Evolutionary conservation across 2,329 filamentous ascomycete species (phyloP), one percentile per base, ranked within the genome.

Genomic region (Zalaria obscura): DNA sequence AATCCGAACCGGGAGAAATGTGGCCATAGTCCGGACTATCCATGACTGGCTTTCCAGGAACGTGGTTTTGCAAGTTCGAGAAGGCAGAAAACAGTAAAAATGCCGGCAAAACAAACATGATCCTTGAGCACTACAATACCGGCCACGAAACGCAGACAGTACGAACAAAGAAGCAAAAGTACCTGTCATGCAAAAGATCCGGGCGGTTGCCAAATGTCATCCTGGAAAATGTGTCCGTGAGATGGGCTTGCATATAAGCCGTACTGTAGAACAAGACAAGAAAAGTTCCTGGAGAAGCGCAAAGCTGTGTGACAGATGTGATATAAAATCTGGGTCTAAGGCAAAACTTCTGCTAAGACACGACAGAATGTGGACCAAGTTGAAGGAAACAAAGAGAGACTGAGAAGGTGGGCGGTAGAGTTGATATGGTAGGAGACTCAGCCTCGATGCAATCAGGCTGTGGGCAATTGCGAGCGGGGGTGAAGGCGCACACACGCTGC

Each of bases 181-280:
- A 61, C 58, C 58, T 61, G 55, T 53, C 50, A 49, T 53, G 48
- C 52, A 56, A 54, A 45, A 48, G 48, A 40, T 58, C 54, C 52
- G 59, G 55, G 54, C 53, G 51, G 55, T 40, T 55, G 55, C 55
- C 53, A 56, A 49, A 50, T 51, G 51, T 57, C 58, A 61, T 61
- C 55, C 57, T 61, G 58, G 43, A 40, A 44, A 43, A 39, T 27
- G 36, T 6, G 25, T 6, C 11, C 27, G 36, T 11, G 25, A 41
- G 33, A 39, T 35, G 36, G 42, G 42, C 42, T 44, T 36, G 41
- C 27, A 41, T 41, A 35, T 26, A 44, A 44, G 42, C 42, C 42
- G 38, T 36, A 28, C 40, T 28, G 25, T 34, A 38, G 28, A 32
- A 31, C 34, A 18, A 25, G 8, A 38, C 25, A 38, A 38, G 25